Base-by-base conservation (phyloP, 202 grass and related monocot genomes). In the Setaria viridis region DNA sequence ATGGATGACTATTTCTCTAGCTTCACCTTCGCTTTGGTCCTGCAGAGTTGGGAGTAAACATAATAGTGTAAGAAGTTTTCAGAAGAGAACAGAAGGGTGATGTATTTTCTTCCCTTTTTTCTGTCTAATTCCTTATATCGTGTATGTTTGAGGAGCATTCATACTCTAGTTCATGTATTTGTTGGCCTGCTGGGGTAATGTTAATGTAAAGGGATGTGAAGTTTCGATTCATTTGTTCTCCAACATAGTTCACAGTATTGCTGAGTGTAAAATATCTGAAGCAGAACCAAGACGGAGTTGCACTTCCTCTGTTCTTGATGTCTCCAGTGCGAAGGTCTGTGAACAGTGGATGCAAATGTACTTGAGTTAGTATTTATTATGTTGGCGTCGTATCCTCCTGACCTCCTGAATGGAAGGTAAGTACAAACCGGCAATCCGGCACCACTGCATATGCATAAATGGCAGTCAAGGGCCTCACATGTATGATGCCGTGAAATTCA, bases 131-230 rank as follows among this genome's bases (percentile, higher is more conserved):
- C 50, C 51, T 39, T 76, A 56, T 82, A 69, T 76, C 57, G 63
- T 78, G 72, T 77, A 77, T 77, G 78, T 77, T 75, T 77, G 79
- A 62, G 43, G 70, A 67, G 48, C 59, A 68, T 80, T 67, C 15
- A 69, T 69, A 56, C 68, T 80, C 32, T 80, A 47, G 69, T 67
- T 41, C 59, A 25, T 81, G 70, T 77, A 77, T 77, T 82, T 47
- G 51, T 69, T 87, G 17, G 14, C 59, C 67, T 77, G 53, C 72
- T 77, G 63, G 53, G 42, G 51, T 87, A 42, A 87, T 62, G 45
- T 76, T 82, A 77, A 82, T 87, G 72, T 87, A 82, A 87, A 87
- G 79, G 79, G 74, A 87, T 70, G 62, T 51, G 71, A 62, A 42
- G 43, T 82, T 82, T 76, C 20, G 16, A 20, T 82, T 76, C 78